Evolutionary conservation across 352 stramenopile species (phyloP), one percentile per base, ranked within the genome.

Genomic region (Phytopythium montanum): DNA sequence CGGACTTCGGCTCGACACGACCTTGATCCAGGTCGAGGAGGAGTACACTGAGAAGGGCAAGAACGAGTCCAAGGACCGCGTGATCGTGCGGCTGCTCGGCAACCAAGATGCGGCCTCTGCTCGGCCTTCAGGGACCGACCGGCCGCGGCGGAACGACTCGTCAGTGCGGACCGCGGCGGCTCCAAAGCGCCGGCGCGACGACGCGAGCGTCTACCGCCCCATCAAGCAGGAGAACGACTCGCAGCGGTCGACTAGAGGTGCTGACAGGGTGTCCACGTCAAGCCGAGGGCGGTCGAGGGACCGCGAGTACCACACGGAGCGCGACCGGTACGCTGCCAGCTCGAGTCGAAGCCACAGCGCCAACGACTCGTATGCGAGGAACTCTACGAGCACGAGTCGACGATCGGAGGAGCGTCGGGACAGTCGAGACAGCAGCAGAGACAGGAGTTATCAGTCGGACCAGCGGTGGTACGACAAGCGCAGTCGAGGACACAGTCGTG

Each of bases 21-120:
- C 73, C 1, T 57, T 59, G 45, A 86, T 93, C 26, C 56, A 81
- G 36, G 65, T 80, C 25, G 76, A 88, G 38, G 60, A 67, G 7
- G 81, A 91, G 56, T 90, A 78, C 54, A 93, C 84, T 1, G 77
- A 87, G 59, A 83, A 86, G 60, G 80, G 70, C 1, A 64, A 76
- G 29, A 87, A 90, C 38, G 83, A 90, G 45, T 79, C 75, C 0
- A 86, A 84, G 48, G 67, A 77, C 12, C 77, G 78, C 58, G 57
- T 79, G 14, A 50, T 68, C 1, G 75, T 66, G 10, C 68, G 69
- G 8, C 52, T 79, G 23, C 52, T 62, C 39, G 69, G 60, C 61
- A 46, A 64, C 39, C 67, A 65, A 44, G 67, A 69, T 5, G 28
- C 51, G 8, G 29, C 48, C 5, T 46, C 49, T 55, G 39, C 39